Evolutionary conservation across 257 asterid genomes (phyloP), one percentile per base, ranked within the genome.

Genomic region (Plantago ovata): DNA sequence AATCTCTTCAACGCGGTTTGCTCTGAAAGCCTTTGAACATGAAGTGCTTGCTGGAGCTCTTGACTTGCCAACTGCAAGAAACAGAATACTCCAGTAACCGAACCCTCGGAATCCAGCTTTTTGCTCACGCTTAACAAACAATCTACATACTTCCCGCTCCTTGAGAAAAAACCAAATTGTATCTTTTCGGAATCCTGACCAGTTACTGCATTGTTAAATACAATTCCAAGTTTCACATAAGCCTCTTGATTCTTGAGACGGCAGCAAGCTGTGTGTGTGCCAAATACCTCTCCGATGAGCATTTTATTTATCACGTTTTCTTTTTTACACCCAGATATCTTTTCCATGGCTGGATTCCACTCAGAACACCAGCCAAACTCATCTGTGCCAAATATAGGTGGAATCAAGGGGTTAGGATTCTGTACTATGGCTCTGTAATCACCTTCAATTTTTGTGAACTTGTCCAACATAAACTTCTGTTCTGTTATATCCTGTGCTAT

Each of bases 361-460:
- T 88, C 97, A 1, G 94, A 79, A 61, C 98, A 88, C 98, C 98
- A 88, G 15, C 96, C 96, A 14, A 92, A 86, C 59, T 85, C 97
- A 50, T 92, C 97, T 0, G 91, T 78, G 39, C 95, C 98, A 42
- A 92, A 92, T 66, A 86, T 88, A 16, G 97, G 95, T 10, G 98
- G 98, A 72, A 92, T 89, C 70, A 92, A 64, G 0, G 90, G 97
- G 77, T 80, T 86, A 1, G 91, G 98, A 57, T 84, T 92, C 63
- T 92, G 97, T n/a, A 88, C 65, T 44, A 88, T 92, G 20, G 96
- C 85, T 62, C 70, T 75, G 69, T 92, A 89, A 69, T 92, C 98
- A 10, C 98, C 98, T 79, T 88, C 89, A 14, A 92, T 88, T 77
- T 85, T 67, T 16, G 96, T 92, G 77, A 92, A 92, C 72, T 92